Conservation (phyloP, 495 filamentous ascomycete species). For the Pseudevernia furfuracea region DNA sequence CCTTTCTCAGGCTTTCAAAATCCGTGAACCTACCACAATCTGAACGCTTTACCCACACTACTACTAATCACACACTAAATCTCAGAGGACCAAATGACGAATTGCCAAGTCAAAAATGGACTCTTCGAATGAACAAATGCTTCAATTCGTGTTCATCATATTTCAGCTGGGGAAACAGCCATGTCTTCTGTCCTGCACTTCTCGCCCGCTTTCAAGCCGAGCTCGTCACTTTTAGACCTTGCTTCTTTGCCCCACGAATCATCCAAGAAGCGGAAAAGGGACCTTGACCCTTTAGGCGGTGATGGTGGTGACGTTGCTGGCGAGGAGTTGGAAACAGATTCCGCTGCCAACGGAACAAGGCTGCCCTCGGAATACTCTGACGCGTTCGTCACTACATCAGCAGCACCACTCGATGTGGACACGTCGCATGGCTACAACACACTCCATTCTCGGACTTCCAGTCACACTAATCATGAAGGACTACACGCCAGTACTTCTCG, state of each 20-base stretch:
- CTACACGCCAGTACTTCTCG: conserved; percentile 41
- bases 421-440: conserved; percentile 39
- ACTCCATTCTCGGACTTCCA: conserved; percentile 42
- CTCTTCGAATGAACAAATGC: background rate
- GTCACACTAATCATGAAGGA: conserved; percentile 38
- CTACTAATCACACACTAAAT: too few species aligned
- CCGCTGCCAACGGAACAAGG: background rate
- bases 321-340: background rate
- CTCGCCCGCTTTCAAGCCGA: conserved; percentile 9
- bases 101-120: too few species aligned
- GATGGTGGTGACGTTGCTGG: background rate
- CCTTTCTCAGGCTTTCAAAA: background rate
- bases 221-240: background rate
- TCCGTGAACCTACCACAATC: background rate
- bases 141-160: background rate
- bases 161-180: too few species aligned
- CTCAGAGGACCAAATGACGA: background rate
- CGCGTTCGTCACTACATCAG: background rate
- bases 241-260: background rate
- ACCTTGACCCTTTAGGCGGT: background rate
- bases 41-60: background rate
- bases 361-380: background rate
- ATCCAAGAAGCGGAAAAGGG: conserved; percentile 13
- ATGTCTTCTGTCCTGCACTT: conserved; percentile 15
- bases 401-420: background rate